These are phyloP conservation scores for Parietaria judaica DNA, from an alignment of 306 rosid genomes.

Conservation along the genomic window DNA sequence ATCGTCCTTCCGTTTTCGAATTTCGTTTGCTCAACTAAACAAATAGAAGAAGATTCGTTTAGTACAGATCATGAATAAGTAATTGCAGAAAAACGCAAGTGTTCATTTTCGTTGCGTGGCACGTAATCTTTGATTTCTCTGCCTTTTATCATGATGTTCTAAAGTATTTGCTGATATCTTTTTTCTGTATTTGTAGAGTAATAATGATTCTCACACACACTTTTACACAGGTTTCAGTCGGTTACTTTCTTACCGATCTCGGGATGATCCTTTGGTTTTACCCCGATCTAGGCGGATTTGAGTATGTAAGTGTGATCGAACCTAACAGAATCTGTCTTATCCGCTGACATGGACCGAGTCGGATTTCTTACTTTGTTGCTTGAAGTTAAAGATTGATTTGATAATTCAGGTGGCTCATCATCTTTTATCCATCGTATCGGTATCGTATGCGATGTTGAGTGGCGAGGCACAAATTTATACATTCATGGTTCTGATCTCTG, in stretches of 20 bases:
- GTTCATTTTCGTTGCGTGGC: neutral
- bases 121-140: neutral
- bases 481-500: slow-evolving; percentile 89
- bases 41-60: no score
- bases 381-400: neutral
- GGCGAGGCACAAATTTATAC: slow-evolving; percentile 92
- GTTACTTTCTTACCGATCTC: slow-evolving; percentile 84
- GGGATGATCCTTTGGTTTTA: slow-evolving; percentile 86
- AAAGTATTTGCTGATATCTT: no score
- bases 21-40: no score
- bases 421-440: slow-evolving; percentile 58
- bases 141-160: neutral
- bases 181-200: slow-evolving; percentile 7
- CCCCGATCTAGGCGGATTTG: slow-evolving; percentile 90
- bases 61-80: neutral
- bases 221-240: slow-evolving; percentile 67
- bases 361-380: slow-evolving; percentile 3
- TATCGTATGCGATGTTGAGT: slow-evolving; percentile 76
- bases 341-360: slow-evolving; percentile 10
- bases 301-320: slow-evolving; percentile 64
- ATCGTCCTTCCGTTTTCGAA: neutral
- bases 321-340: neutral
- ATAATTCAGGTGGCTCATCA: slow-evolving; percentile 81
- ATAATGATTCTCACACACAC: slow-evolving; percentile 10
- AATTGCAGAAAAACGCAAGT: neutral